Evolutionary conservation across 1,284 basidiomycete genomes (phyloP), one percentile per base, ranked within the genome.

Genomic region (Leccinum pachyderme): DNA sequence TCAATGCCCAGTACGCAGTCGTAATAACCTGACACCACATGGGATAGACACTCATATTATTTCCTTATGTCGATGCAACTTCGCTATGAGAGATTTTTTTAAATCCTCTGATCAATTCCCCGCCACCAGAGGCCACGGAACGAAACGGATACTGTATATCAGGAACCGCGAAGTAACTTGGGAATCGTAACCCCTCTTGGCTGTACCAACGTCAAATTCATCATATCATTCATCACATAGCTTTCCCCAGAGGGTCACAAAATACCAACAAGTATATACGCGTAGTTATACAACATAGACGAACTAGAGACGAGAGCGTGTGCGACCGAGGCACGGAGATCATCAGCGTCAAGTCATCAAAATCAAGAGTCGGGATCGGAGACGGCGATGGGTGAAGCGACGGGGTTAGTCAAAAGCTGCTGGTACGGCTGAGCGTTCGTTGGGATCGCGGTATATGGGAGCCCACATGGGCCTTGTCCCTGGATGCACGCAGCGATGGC

Each of bases 401-500:
- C 6, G 44, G 49, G 45, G 5, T 48, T 52, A 15, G 54, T 64
- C 52, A 65, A 55, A 45, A 51, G 9, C 25, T 31, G 46, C 12
- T 55, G 51, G 54, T 66, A 67, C 37, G 64, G 63, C 62, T 61
- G 57, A 8, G 53, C 52, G 59, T 58, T 75, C 61, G 27, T 65
- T 22, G 68, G 56, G 39, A 63, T 62, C n/a, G 56, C 29, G 29
- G 68, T 55, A 43, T 73, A 64, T 9, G 62, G 33, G 24, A 70
- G 56, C 2, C 62, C 65, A 4, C 58, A 65, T 57, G 72, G 72
- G 3, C 63, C 67, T 0, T 59, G 63, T 5, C 54, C 59, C 35
- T 67, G 57, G 48, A 79, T 66, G 51, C 80, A 80, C 12, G 66
- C 59, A 6, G 73, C 71, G 29, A 81, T 57, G 2, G 59, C 58